Evolutionary conservation across 1,284 basidiomycete species (phyloP), one percentile per base, ranked within the genome.

Genomic region (Vanrija sp.): DNA sequence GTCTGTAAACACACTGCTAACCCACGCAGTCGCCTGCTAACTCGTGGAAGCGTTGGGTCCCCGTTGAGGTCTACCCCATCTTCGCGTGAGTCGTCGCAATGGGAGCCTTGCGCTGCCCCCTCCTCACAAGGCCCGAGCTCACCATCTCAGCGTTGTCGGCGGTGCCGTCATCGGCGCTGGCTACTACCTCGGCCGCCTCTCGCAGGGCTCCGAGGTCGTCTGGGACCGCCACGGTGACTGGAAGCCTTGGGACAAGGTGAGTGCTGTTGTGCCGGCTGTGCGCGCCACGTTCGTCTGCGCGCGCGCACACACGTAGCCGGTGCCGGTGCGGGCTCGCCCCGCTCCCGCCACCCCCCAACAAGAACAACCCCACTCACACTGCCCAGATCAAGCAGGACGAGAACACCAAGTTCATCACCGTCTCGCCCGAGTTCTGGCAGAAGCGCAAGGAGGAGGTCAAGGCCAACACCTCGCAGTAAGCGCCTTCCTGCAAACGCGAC

Each of bases 201-300:
- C 68, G 25, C 67, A 72, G 61, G 71, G 71, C 45, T 55, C 66
- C 36, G 72, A 74, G 64, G 72, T 74, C 54, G 69, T 71, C 45
- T 74, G 72, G 72, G 65, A 74, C 69, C 63, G 72, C 53, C 44
- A 60, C 41, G 64, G 66, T 59, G 69, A 72, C 66, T 71, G 68
- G 71, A 63, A 58, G 54, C 72, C 72, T 45, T 74, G 72, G 72
- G 71, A 74, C 65, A 69, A 66, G 61, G 61, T 60, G 27, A 25
- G 54, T 53, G 35, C 6, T 16, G n/a, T 12, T 38, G 18, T n/a
- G 47, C 24, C 37, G 18, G n/a, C 18, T 41, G 31, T 9, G 15
- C 20, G 19, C 18, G 31, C 25, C 41, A 19, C 24, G 47, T 42
- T 19, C 31, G 35, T 15, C 7, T 35, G 31, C 8, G 31, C 15